Evolutionary conservation across 768 basidiomycete species (phyloP), one percentile per base, ranked within the genome.

Genomic region (Termitomyces sp.): DNA sequence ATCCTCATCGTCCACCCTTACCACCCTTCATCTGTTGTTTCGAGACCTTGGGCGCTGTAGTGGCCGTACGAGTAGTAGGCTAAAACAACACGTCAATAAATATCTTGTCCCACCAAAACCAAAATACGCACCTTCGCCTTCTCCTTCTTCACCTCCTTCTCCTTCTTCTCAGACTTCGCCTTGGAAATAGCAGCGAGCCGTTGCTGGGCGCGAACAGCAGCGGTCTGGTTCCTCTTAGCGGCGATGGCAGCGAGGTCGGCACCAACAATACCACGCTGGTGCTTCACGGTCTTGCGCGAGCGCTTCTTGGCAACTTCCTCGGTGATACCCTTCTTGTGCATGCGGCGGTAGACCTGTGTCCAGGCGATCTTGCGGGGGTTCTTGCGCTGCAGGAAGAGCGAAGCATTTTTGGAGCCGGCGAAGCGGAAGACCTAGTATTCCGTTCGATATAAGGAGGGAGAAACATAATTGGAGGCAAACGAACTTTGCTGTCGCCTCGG

Each of bases 321-420:
- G 51, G 95, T 95, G 75, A 98, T 86, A 74, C 97, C 97, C 88
- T 99, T 99, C 87, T 96, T 97, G 87, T 98, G 97, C 89, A 97
- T 93, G 68, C 95, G 90, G 64, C 93, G 90, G 84, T 91, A 96
- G 61, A 90, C 85, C 68, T 81, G 77, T 39, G 96, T 98, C 96
- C 96, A 98, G 63, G 96, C 89, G 79, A 98, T 95, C 86, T 98
- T 98, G 73, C 97, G 93, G 53, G 97, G 97, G 83, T 99, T 98
- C 83, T 99, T 99, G 81, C 96, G 92, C 77, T 99, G 97, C 58
- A 91, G 81, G 88, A 98, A 98, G 65, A 99, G 89, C 60, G 96
- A 98, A 61, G 95, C 84, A 71, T 87, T 91, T 86, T 98, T 98
- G 63, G 92, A 91, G 72, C 76, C 81, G 66, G 88, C 82, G 79